Conservation (phyloP, 495 filamentous ascomycete species). For the Penicillium antarcticum region DNA sequence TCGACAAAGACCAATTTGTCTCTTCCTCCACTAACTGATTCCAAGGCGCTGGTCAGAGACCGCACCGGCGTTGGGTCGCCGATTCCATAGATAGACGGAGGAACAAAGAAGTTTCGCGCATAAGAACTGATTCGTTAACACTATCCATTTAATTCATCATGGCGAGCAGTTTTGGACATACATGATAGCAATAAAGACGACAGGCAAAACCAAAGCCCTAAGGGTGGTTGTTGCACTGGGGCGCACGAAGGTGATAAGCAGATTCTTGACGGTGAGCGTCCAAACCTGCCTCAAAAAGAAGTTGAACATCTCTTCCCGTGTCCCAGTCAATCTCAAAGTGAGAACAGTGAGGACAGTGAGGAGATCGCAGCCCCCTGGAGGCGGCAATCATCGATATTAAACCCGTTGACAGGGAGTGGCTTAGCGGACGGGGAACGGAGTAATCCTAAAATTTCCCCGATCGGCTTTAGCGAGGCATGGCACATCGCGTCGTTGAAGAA, state of each 20-base stretch:
- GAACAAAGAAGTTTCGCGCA: constrained; percentile 65
- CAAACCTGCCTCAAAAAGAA: constrained; percentile 60
- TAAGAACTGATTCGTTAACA: constrained; percentile 36
- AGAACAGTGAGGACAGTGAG: no score
- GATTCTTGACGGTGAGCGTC: constrained; percentile 72
- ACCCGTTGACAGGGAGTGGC: no score
- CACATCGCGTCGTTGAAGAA: no score
- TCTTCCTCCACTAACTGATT: constrained; percentile 44
- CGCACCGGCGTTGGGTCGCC: constrained; percentile 53
- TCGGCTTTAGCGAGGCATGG: no score
- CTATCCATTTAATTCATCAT: background rate
- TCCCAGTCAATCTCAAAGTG: background rate
- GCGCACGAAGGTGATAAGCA: constrained; percentile 64
- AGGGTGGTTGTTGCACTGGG: constrained; percentile 60
- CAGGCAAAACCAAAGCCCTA: constrained; percentile 67
- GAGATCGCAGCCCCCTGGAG: no score
- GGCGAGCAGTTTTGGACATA: background rate
- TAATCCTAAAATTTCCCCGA: no score
- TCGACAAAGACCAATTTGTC: constrained; percentile 77
- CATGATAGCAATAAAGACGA: constrained; percentile 66
- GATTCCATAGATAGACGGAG: constrained; percentile 66
- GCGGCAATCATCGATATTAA: no score
- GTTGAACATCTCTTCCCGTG: background rate
- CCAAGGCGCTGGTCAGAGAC: constrained; percentile 57
- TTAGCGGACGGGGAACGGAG: no score